Base-by-base conservation (phyloP, 345 rosid species). In the Carallia pectinifolia region DNA sequence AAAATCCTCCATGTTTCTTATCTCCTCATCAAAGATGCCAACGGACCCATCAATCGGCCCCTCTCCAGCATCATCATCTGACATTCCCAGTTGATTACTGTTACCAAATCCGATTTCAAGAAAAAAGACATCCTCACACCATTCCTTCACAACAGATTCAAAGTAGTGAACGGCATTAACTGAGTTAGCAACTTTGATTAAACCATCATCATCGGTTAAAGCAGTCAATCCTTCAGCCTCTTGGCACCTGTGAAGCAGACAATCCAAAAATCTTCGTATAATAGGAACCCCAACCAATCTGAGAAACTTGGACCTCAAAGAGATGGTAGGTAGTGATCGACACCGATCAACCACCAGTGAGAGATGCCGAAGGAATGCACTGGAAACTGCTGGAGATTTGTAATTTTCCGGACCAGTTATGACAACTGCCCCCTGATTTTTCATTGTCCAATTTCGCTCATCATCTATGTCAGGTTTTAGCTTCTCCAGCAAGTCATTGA, bases 181-280 rank as follows among this genome's bases (percentile, higher is more conserved):
- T 5, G 90, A 84, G 80, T 81, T 81, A 33, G 85, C 81, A 59
- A 95, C 99, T 82, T 90, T 95, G 61, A 89, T 64, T 58, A 95
- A 80, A 73, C 88, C 99, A 73, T 81, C 80, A 55, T 90, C 86
- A 75, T 90, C 97, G 2, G 96, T 88, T 73, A 90, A 74, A 31
- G 98, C 92, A 71, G 99, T 95, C 80, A 90, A 69, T 67, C 98
- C 98, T 84, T 92, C 98, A 7, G 98, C 98, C 73, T 90, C 98
- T 79, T 89, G 99, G 80, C 99, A 90, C 78, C 92, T 85, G 73
- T 79, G 73, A 73, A 87, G 84, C 64, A 87, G 70, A 72, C 89
- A 72, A 76, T 92, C 92, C 81, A 89, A 81, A 83, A 88, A 88
- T 58, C 74, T 77, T 6, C 75, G 86, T 72, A 89, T 68, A 19